Base-by-base conservation (phyloP, 768 basidiomycete genomes). In the Coprinellus aureogranulatus region DNA sequence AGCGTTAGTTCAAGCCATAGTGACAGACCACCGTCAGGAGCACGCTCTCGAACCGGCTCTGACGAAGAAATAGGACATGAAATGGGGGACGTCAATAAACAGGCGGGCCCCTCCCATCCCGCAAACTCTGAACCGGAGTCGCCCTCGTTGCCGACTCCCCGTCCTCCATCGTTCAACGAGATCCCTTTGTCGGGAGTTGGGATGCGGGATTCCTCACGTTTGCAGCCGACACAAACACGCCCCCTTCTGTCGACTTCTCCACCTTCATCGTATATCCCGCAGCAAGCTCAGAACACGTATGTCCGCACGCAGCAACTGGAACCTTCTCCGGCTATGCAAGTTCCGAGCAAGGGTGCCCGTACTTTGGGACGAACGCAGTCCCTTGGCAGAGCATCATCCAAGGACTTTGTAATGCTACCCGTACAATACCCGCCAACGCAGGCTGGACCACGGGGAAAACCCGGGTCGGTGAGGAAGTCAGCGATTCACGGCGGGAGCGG, bases 281-380 rank as follows among this genome's bases (percentile, higher is more conserved):
- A 70, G 27, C 64, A 67, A 52, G 63, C 67, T 2, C 59, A 75
- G 41, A 70, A 73, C 45, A 64, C 72, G 1, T 68, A 67, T 48
- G 68, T 80, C 34, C 75, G 81, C 37, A 84, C 81, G 11, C 70
- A 74, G 18, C 83, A 84, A 62, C 59, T 81, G 64, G 81, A 83
- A 65, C 82, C 83, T 12, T 83, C 81, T 0, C 79, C 81, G 22
- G 70, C 58, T 12, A 84, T 84, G 83, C 70, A 78, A 59, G 64
- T 84, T 30, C 82, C 83, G 27, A 58, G 57, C 57, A 53, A 53
- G 16, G 48, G 27, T 26, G 3, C 46, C 6, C 46, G 27, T 26
- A 16, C 25, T 20, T 16, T 39, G 9, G 37, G 41, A 8, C 41
- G 41, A 8, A 18, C 41, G 16, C 41, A 44, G 16, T 44, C 41